Percentiles rank a stretch among this genome's conserved stretches.
Conservation (phyloP, 2,329 filamentous ascomycete species). For the Helicocarpus griseus region DNA sequence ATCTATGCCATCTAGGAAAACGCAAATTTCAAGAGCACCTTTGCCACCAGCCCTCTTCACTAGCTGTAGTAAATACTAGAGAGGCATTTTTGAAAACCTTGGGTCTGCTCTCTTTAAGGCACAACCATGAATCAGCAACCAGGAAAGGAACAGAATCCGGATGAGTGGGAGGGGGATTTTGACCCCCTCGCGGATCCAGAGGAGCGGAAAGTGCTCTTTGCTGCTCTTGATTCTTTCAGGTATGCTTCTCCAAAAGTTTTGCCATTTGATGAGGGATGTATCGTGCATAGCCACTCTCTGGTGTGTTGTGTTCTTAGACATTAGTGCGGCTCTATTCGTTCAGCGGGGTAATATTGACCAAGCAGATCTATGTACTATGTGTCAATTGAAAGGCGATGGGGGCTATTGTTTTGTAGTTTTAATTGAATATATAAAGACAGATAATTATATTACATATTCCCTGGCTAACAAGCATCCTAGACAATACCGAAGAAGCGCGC, state of each 20-base stretch:
- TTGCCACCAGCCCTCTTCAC: not conserved
- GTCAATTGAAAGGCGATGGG: too few relatives aligned
- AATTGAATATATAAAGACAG: too few relatives aligned
- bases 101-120: not conserved
- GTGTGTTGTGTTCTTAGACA: conserved; percentile 5
- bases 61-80: not conserved
- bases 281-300: conserved; percentile 1
- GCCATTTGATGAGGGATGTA: not conserved
- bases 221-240: conserved; percentile 81
- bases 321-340: too few relatives aligned
- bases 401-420: too few relatives aligned
- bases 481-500: conserved; percentile 74
- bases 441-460: not conserved
- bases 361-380: not conserved
- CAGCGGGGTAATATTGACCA: too few relatives aligned
- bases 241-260: conserved; percentile 41
- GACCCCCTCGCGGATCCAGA: conserved; percentile 64
- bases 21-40: not conserved
- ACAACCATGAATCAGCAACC: not conserved
- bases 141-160: not conserved
- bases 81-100: not conserved
- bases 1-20: too few relatives aligned
- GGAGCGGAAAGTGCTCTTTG: conserved; percentile 69
- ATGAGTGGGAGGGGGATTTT: conserved; percentile 52
- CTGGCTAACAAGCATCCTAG: conserved; percentile 35